Evolutionary conservation across 2,329 filamentous ascomycete genomes (phyloP).

Genomic region (Sporothrix curviconia): DNA sequence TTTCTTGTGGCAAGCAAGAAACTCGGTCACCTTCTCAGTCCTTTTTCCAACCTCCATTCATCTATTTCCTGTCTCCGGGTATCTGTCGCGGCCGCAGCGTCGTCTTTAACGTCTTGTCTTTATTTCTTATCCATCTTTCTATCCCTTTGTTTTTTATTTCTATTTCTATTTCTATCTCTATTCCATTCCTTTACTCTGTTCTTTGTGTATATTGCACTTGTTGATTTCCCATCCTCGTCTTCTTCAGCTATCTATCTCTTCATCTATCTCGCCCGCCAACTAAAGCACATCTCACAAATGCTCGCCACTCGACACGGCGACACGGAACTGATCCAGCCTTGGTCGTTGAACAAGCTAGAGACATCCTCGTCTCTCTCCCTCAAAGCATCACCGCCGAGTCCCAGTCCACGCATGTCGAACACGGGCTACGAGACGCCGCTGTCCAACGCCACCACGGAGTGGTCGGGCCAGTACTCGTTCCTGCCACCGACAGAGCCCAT

Average conservation of each 20-base stretch:
- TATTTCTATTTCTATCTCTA: not conserved
- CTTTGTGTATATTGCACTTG: too few relatives aligned
- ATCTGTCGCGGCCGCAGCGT: not conserved
- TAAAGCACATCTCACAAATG: conserved; percentile 32
- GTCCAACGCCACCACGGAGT: conserved; percentile 46
- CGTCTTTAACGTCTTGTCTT: not conserved
- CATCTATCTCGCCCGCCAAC: too few relatives aligned
- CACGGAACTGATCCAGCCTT: conserved; percentile 45
- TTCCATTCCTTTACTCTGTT: not conserved
- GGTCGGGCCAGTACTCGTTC: conserved; percentile 50
- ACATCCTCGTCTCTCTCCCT: conserved; percentile 31
- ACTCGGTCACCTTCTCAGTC: conserved; percentile 4
- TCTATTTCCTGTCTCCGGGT: not conserved
- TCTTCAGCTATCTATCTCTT: not conserved
- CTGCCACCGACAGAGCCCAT: conserved; percentile 39
- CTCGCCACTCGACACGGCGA: conserved; percentile 50
- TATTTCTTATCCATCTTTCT: not conserved
- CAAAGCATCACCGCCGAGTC: conserved; percentile 32
- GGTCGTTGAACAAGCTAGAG: conserved; percentile 49
- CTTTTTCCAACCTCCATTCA: too few relatives aligned
- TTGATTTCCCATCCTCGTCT: too few relatives aligned
- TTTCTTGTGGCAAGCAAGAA: conserved; percentile 6
- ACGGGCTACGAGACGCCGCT: conserved; percentile 42
- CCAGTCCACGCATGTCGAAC: conserved; percentile 50
- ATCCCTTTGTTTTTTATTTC: not conserved